Base-by-base conservation (phyloP, 2,329 filamentous ascomycete species). In the Myriosclerotinia duriaeana region DNA sequence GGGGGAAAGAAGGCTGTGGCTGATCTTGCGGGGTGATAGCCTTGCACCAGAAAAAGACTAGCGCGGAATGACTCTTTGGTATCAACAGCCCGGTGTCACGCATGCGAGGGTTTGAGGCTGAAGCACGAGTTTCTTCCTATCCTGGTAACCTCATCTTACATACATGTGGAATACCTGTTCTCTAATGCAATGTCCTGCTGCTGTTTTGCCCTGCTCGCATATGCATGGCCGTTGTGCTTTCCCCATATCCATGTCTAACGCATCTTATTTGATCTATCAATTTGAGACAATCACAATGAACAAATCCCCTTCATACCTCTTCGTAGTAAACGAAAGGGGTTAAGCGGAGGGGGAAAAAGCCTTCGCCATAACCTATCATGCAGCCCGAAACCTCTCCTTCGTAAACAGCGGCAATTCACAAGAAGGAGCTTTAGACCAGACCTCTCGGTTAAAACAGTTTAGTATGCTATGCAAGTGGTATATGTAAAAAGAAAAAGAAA, bases 401-500 rank as follows among this genome's bases (percentile, higher is more conserved):
- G 26, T 30, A 9, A 6, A 38, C 1, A n/a, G 12, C 9, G 12
- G 30, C 5, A 38, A 15, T 22, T 38, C 56, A 60, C 22, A 20
- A 8, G 2, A 36, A 34, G 42, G 12, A 5, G 22, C 30, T 38
- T 50, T 4, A 50, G 58, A 26, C 44, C 15, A 40, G 34, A 52
- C 2, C 11, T 36, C n/a, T 26, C n/a, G 58, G 20, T 8, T 48
- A 61, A 61, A 50, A 38, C 34, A 50, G 26, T 61, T 61, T 50
- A 5, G n/a, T 36, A 61, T 61, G 58, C 58, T 50, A 61, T 48
- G 36, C 58, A 61, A 60, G 36, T 48, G 58, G 58, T 61, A 61
- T 61, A 50, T 50, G n/a, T 22, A 26, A 44, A 30, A 44, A 12
- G 1, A 58, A 44, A 44, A 50, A 40, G n/a, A 38, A 50, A 48